These are phyloP conservation scores for Tubosaeta sp. DNA, from an alignment of 768 basidiomycete species.

Conservation along the genomic window DNA sequence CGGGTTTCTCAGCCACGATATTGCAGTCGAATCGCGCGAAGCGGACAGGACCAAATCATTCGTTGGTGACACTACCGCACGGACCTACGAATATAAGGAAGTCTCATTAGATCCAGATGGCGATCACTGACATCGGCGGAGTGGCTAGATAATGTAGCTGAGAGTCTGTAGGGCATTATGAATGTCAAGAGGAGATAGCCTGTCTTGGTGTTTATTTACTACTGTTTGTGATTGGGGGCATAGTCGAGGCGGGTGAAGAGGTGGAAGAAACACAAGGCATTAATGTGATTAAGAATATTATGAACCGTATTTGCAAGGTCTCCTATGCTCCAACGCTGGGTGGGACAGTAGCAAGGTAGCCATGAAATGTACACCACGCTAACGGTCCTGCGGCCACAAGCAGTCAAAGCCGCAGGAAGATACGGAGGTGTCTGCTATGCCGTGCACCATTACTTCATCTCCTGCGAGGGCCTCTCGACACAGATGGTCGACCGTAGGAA, in stretches of 20 bases:
- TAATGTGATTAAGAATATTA: too few species aligned
- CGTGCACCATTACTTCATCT: conserved; percentile 87
- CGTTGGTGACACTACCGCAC: conserved; percentile 72
- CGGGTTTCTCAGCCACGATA: conserved; percentile 69
- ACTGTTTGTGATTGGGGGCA: background rate
- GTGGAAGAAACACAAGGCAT: too few species aligned
- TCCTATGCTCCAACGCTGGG: too few species aligned
- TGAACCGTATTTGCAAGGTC: too few species aligned
- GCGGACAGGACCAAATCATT: conserved; percentile 80
- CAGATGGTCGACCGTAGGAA: conserved; percentile 37
- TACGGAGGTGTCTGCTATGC: conserved; percentile 88
- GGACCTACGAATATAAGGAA: conserved; percentile 53
- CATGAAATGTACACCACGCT: conserved; percentile 70
- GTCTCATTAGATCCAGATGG: conserved; percentile 5
- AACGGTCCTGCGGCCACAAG: conserved; percentile 70
- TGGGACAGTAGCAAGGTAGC: too few species aligned
- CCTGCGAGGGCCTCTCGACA: conserved; percentile 71
- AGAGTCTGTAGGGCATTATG: conserved; percentile 70
- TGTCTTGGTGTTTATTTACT: background rate
- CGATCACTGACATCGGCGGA: conserved; percentile 60
- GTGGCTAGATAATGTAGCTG: conserved; percentile 66
- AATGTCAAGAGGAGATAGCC: background rate
- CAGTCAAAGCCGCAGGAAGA: conserved; percentile 58
- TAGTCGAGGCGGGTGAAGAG: too few species aligned
- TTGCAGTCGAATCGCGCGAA: conserved; percentile 88